These are phyloP conservation scores for Chlorella sp. DNA, from an alignment of 139 green algal species.

Conservation along the genomic window DNA sequence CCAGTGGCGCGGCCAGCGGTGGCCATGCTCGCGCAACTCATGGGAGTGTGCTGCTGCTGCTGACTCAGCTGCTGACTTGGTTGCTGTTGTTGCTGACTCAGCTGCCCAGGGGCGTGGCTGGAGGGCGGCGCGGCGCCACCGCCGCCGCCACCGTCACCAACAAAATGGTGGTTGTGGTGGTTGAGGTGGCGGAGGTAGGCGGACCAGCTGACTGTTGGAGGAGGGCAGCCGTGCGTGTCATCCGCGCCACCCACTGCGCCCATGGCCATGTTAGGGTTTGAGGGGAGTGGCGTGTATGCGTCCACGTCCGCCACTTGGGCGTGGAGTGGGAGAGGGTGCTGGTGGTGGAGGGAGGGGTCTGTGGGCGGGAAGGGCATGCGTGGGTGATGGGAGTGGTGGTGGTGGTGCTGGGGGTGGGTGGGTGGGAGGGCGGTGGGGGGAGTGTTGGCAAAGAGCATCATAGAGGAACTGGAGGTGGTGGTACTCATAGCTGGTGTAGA, in stretches of 20 bases:
- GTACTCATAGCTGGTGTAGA: not conserved
- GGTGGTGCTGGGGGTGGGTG: not conserved
- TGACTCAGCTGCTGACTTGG: too few species aligned
- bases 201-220: not conserved
- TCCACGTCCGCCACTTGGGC: not conserved
- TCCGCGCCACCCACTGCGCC: too few species aligned
- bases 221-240: too few species aligned
- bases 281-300: not conserved
- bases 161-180: too few species aligned
- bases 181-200: not conserved
- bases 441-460: not conserved
- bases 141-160: too few species aligned
- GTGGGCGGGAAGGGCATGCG: not conserved
- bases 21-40: too few species aligned
- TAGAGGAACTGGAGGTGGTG: not conserved
- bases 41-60: too few species aligned
- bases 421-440: not conserved
- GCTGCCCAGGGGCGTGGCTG: too few species aligned
- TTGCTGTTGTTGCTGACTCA: too few species aligned
- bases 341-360: too few species aligned
- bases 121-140: too few species aligned
- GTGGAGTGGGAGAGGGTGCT: not conserved
- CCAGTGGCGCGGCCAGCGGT: too few species aligned
- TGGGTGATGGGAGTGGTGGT: conserved; percentile 9
- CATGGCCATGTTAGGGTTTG: not conserved